Base-by-base conservation (phyloP, 164 flowering plant species). In the Berberis thunbergii region DNA sequence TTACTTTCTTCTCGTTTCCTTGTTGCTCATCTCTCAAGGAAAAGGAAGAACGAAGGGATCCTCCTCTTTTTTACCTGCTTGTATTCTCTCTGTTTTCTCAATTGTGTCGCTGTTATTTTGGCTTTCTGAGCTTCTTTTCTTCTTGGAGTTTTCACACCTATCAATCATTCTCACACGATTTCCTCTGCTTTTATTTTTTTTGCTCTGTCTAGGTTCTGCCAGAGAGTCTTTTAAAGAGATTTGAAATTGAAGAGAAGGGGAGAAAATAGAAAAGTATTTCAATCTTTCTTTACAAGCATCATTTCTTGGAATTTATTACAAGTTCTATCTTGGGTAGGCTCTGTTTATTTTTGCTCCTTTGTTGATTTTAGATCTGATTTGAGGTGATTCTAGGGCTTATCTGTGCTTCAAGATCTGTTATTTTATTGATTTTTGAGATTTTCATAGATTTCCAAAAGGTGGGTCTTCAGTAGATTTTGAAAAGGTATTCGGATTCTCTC, bases 391-490 rank as follows among this genome's bases (percentile, higher is more conserved):
- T 64, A 67, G 74, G 76, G 76, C 75, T 73, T 56, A 49, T 54
- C 63, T 61, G 38, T 55, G 9, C 59, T 54, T 13, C 58, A 57
- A 74, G 73, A 70, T 75, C 71, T 66, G 54, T 41, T 46, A 4
- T 61, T 64, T 64, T 26, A 26, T 26, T 26, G 26, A 26, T 26
- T 26, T 64, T 66, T 6, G 57, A 60, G 71, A 66, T 75, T 75
- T 78, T 76, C 77, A 69, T 65, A 55, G 60, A 48, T 59, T 76
- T 65, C 67, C 69, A 73, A 75, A 77, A 75, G 66, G 76, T 69
- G 67, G 68, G 54, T 69, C 75, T 77, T 76, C 75, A 70, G 40
- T 45, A 73, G 86, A 82, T 80, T 80, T 81, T 63, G 61, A 69
- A 74, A 77, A 67, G 64, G 67, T 75, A 65, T 68, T 74, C 69